Conservation (phyloP, 2,329 filamentous ascomycete genomes). For the Fusarium buxicola region DNA sequence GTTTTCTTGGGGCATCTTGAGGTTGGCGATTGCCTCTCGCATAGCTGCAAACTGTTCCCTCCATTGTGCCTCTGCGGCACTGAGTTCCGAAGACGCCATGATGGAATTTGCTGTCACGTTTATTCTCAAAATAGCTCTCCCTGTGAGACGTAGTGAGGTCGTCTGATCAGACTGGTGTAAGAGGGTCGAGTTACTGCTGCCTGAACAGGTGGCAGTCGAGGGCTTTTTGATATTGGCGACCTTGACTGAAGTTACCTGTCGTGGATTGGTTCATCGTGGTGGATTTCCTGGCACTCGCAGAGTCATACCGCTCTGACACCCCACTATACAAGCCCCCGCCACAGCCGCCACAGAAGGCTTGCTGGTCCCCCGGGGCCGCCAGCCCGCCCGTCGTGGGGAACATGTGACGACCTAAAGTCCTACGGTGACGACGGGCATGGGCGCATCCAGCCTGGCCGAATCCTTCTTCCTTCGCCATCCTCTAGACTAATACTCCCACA, state of each 20-base stretch:
- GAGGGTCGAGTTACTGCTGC: slow-evolving; percentile 25
- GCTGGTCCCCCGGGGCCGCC: too few relatives aligned
- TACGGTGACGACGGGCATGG: slow-evolving; percentile 32
- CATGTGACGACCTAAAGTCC: slow-evolving; percentile 43
- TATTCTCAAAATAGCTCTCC: background rate
- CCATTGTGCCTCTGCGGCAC: slow-evolving; percentile 74
- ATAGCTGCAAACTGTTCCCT: slow-evolving; percentile 86
- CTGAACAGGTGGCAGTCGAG: slow-evolving; percentile 18
- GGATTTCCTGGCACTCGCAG: slow-evolving; percentile 26
- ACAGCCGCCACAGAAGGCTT: slow-evolving; percentile 25
- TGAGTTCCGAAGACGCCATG: slow-evolving; percentile 53
- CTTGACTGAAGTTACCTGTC: slow-evolving; percentile 22
- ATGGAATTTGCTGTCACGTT: slow-evolving; percentile 13
- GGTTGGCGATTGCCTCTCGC: slow-evolving; percentile 82
- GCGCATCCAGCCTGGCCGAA: slow-evolving; percentile 28
- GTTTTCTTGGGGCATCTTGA: slow-evolving; percentile 63
- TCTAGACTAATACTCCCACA: slow-evolving; percentile 13
- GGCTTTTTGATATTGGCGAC: slow-evolving; percentile 26
- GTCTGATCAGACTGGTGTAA: slow-evolving; percentile 4
- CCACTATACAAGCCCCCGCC: slow-evolving; percentile 36
- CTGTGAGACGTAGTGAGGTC: slow-evolving; percentile 2
- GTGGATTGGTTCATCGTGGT: slow-evolving; percentile 34
- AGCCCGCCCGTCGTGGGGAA: slow-evolving; percentile 43
- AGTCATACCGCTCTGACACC: slow-evolving; percentile 40
- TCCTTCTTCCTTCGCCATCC: slow-evolving; percentile 21